phyloP scores from a whole-genome alignment of 2,329 filamentous ascomycete species.

The Ilyonectria destructans region DNA sequence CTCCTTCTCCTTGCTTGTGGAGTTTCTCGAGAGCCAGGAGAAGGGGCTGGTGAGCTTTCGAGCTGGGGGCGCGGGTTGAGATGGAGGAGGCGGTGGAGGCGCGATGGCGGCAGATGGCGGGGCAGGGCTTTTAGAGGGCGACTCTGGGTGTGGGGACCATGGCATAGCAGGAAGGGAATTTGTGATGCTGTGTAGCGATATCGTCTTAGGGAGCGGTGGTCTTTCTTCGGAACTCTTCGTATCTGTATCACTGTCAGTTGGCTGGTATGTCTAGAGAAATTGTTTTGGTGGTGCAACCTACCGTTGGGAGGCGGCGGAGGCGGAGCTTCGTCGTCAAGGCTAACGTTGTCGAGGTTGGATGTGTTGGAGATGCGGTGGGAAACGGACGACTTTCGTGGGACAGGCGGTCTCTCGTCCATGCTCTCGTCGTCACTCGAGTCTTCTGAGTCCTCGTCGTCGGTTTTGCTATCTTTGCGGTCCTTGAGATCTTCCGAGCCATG shows the following conservation, averaged over 20 bases:
- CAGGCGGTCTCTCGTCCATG: conserved; percentile 35
- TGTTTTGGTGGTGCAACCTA: conserved; percentile 40
- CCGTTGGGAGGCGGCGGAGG: conserved; percentile 53
- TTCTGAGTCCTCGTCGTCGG: conserved; percentile 36
- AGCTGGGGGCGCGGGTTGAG: conserved; percentile 57
- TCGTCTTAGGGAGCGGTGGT: conserved; percentile 67
- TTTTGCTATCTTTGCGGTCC: conserved; percentile 23
- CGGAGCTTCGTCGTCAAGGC: conserved; percentile 70
- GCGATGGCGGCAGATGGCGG: conserved; percentile 53
- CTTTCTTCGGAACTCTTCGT: conserved; percentile 54
- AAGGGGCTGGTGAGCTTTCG: conserved; percentile 92
- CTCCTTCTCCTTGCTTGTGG: conserved; percentile 69
- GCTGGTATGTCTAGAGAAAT: background rate
- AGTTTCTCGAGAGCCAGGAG: conserved; percentile 84
- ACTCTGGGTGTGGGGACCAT: conserved; percentile 75
- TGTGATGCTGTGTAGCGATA: conserved; percentile 80
- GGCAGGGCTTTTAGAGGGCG: conserved; percentile 63
- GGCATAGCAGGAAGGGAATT: conserved; percentile 81
- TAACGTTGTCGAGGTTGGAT: conserved; percentile 74
- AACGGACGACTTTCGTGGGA: conserved; percentile 56
- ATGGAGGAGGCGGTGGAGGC: conserved; percentile 51
- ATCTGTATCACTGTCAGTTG: conserved; percentile 47
- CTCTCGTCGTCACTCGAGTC: conserved; percentile 36
- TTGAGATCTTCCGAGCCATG: conserved; percentile 28
- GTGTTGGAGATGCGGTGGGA: conserved; percentile 64